These are phyloP conservation scores for Dichotomopilus funicola DNA, from an alignment of 2,329 filamentous ascomycete species.

Conservation along the genomic window DNA sequence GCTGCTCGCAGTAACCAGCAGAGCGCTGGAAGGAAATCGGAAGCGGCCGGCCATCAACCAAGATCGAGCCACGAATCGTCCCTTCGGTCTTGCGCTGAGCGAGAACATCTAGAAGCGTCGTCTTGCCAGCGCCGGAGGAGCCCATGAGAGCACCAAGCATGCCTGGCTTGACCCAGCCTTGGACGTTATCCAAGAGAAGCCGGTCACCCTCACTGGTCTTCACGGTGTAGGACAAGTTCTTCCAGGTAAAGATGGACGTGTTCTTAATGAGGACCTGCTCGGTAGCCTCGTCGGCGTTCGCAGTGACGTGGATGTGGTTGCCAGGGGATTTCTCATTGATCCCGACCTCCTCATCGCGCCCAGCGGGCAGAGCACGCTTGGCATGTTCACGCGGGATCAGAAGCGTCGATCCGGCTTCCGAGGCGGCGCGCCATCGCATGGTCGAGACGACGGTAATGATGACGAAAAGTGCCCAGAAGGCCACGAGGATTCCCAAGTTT, in stretches of 20 bases:
- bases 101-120: conserved; percentile 74
- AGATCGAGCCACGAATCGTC: conserved; percentile 65
- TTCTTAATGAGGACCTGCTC: conserved; percentile 48
- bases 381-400: conserved; percentile 57
- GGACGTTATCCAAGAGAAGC: conserved; percentile 67
- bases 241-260: conserved; percentile 67
- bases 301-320: background rate
- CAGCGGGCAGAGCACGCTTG: conserved; percentile 21
- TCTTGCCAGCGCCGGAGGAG: conserved; percentile 77
- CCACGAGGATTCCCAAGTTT: conserved; percentile 57
- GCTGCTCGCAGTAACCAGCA: conserved; percentile 74
- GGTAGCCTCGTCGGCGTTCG: background rate
- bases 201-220: conserved; percentile 55
- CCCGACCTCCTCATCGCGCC: conserved; percentile 45
- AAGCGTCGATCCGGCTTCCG: conserved; percentile 47
- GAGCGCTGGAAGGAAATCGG: conserved; percentile 72
- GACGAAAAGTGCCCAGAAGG: conserved; percentile 56
- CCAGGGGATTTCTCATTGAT: conserved; percentile 6
- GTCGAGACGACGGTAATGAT: conserved; percentile 53
- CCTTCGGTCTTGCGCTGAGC: conserved; percentile 75
- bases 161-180: conserved; percentile 78
- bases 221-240: conserved; percentile 64
- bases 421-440: conserved; percentile 46
- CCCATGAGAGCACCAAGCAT: conserved; percentile 77
- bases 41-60: conserved; percentile 66